Conservation (phyloP, 2,329 filamentous ascomycete species). For the Chaetomium sp. region DNA sequence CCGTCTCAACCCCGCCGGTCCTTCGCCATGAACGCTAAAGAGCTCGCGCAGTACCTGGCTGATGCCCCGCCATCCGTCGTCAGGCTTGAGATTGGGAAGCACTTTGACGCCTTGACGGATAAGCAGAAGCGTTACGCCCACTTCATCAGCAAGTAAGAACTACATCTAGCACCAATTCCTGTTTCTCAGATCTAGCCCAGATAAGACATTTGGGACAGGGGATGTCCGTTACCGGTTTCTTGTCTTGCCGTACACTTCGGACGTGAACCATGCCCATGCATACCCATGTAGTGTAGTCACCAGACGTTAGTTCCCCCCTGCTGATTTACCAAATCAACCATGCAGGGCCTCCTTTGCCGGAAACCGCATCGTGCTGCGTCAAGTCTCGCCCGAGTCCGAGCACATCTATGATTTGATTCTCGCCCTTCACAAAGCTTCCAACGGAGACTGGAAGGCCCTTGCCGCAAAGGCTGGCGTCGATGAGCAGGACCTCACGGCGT, state of each 20-base stretch:
- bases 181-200: background rate
- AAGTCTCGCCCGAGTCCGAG: conserved; percentile 76
- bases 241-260: background rate
- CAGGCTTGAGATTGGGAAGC: conserved; percentile 80
- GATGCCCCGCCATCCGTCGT: conserved; percentile 88
- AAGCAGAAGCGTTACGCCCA: conserved; percentile 87
- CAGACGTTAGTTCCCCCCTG: background rate
- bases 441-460: conserved; percentile 65
- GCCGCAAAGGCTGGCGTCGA: conserved; percentile 58
- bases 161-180: background rate
- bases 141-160: conserved; percentile 66
- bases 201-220: background rate
- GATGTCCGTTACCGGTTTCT: background rate
- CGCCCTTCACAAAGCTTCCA: conserved; percentile 57
- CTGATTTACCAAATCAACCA: conserved; percentile 1
- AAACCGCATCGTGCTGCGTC: conserved; percentile 69
- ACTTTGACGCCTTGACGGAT: conserved; percentile 73
- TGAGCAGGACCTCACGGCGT: conserved; percentile 57
- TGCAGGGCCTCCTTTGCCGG: conserved; percentile 68
- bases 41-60: conserved; percentile 73
- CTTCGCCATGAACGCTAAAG: conserved; percentile 50
- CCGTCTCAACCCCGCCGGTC: conserved; percentile 14
- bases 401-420: conserved; percentile 76
- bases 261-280: too few relatives aligned
- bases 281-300: too few relatives aligned